Base-by-base conservation (phyloP, 1,284 basidiomycete genomes). In the Austroboletus novae-zelandiae region DNA sequence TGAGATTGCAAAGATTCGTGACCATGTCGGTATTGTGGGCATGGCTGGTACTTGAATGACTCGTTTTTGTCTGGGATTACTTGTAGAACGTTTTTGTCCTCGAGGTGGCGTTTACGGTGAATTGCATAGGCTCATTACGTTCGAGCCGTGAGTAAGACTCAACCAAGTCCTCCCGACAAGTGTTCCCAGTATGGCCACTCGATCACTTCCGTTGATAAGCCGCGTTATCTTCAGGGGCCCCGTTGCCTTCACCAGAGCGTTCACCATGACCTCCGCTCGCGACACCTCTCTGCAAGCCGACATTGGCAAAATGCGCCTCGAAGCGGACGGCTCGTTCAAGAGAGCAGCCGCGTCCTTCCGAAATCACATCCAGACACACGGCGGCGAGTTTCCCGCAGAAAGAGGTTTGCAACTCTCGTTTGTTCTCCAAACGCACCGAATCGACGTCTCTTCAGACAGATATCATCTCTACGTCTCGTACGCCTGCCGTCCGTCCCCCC, bases 381-480 rank as follows among this genome's bases (percentile, higher is more conserved):
- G 27, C 5, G 85, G 87, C 35, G 75, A 83, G 66, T 96, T 91
- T 63, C 72, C 82, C 45, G 88, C 96, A 1, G 94, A 95, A 71
- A 80, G 78, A 69, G 90, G 93, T 83, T 23, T 23, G 20, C 20
- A 23, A 58, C 58, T 1, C 35, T 15, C 35, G n/a, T 1, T 2
- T 32, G 10, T 5, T 32, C n/a, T 36, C 35, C 17, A 34, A 30
- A 31, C 14, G 8, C 37, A n/a, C n/a, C 30, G 30, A 40, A 14
- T 42, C 43, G 27, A 42, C 9, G 25, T 30, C 32, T 36, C 37
- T 40, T 40, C 58, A 91, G 91, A 80, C 48, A 83, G 94, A 44
- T 97, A 97, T 68, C 90, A 91, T 61, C 89, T 95, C 61, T 94
- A 91, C 60, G 89, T 94, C 50, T 89, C 85, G 6, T 84, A 81